Conservation (phyloP, 2,329 filamentous ascomycete species). For the Helminthosporium solani region DNA sequence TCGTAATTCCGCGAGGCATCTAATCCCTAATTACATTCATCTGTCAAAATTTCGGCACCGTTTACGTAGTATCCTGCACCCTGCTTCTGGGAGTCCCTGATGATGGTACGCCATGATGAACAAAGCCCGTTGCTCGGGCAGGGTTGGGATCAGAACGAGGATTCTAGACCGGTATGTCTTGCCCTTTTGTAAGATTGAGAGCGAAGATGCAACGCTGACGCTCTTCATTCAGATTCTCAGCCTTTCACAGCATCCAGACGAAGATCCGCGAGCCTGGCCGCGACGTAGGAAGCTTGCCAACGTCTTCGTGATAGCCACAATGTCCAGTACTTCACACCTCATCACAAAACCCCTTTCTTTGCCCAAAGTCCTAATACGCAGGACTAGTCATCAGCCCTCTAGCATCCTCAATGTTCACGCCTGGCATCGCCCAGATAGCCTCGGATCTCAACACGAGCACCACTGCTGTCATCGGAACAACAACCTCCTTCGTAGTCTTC, state of each 20-base stretch:
- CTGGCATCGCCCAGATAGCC: conserved; percentile 53
- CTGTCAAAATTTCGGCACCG: background rate
- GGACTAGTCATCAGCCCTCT: conserved; percentile 48
- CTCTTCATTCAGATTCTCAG: conserved; percentile 16
- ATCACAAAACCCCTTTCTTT: background rate
- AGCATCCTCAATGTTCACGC: conserved; percentile 54
- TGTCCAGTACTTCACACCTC: conserved; percentile 43
- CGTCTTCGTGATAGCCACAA: conserved; percentile 52
- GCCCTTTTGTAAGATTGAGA: conserved; percentile 11
- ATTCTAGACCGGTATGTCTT: conserved; percentile 28
- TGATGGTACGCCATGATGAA: conserved; percentile 34
- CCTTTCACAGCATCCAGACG: conserved; percentile 35
- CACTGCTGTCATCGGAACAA: conserved; percentile 50
- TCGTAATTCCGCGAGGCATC: background rate
- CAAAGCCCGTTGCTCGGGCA: conserved; percentile 44
- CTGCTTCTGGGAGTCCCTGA: background rate
- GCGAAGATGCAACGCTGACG: conserved; percentile 7
- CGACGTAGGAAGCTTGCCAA: conserved; percentile 50
- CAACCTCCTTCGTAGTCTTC: conserved; percentile 54
- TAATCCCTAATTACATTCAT: background rate
- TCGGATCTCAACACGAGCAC: conserved; percentile 46
- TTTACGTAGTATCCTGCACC: background rate
- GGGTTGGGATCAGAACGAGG: conserved; percentile 32
- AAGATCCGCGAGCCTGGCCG: conserved; percentile 50
- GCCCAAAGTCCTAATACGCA: conserved; percentile 6